These are phyloP conservation scores for Cytospora mali DNA, from an alignment of 2,329 filamentous ascomycete genomes.

Conservation along the genomic window DNA sequence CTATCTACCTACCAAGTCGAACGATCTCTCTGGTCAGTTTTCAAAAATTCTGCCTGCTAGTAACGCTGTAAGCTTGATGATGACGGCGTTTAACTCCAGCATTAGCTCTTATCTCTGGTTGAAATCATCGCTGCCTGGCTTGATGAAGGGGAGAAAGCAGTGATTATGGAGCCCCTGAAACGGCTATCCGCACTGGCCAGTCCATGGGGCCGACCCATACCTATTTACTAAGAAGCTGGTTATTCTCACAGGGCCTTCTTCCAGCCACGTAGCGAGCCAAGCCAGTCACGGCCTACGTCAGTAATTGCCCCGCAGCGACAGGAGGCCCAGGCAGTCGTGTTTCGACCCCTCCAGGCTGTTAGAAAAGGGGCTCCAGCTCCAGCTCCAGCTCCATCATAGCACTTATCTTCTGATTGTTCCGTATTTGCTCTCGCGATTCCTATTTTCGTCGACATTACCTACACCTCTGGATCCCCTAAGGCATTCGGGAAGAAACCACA, in stretches of 20 bases:
- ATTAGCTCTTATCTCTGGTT: background rate
- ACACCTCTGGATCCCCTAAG: background rate
- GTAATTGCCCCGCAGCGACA: background rate
- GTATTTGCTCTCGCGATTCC: background rate
- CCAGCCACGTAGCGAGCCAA: background rate
- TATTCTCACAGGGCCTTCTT: background rate
- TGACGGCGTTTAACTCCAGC: too few species aligned
- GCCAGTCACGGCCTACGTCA: background rate
- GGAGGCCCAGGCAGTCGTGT: background rate
- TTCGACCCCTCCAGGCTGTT: slow-evolving; percentile 5
- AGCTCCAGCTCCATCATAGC: background rate
- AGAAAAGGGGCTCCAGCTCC: background rate
- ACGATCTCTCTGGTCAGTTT: background rate
- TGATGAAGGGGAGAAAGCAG: background rate
- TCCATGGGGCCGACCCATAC: too few species aligned
- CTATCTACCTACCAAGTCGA: background rate
- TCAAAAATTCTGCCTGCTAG: background rate
- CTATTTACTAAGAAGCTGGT: background rate
- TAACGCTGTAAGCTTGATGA: background rate
- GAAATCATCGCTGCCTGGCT: background rate
- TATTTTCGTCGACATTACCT: background rate
- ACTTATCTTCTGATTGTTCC: background rate
- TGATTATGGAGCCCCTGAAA: background rate
- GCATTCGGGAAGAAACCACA: slow-evolving; percentile 2
- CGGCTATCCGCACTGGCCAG: background rate